A percentile compares a stretch with the other conserved stretches of the same genome.
phyloP scores from a whole-genome alignment of 192 early-diverging fungal species.

The Podila epicladia region DNA sequence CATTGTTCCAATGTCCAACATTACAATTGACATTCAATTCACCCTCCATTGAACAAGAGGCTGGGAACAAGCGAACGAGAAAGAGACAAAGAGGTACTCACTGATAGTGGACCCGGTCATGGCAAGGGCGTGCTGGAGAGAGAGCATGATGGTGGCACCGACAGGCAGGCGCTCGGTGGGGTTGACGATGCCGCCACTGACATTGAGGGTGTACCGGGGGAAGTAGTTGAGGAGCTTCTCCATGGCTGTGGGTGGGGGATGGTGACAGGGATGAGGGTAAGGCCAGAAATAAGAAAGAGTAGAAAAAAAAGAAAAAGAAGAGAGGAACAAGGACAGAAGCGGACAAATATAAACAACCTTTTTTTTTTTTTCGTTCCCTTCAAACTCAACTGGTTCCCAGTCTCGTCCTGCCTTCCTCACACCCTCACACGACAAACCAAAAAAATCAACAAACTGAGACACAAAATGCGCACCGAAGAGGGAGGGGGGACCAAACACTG shows the following conservation, averaged over 20 bases:
- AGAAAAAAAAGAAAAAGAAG: slow-evolving; percentile 1
- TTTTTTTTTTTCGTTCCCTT: no score
- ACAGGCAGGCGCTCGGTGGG: slow-evolving; percentile 54
- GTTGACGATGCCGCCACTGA: slow-evolving; percentile 37
- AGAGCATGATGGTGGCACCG: slow-evolving; percentile 50
- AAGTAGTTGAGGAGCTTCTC: slow-evolving; percentile 41
- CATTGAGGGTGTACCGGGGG: slow-evolving; percentile 45
- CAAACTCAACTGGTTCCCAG: no score
- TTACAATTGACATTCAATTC: no score
- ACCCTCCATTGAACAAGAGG: no score
- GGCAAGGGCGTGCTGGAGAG: slow-evolving; percentile 63
- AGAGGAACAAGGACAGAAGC: neutral
- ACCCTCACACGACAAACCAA: no score
- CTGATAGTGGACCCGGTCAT: slow-evolving; percentile 70
- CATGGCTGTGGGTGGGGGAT: neutral
- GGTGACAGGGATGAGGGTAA: neutral
- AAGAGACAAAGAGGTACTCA: neutral
- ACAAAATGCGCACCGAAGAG: no score
- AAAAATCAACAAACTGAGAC: no score
- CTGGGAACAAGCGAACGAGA: no score
- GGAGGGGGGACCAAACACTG: no score
- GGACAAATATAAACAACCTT: no score
- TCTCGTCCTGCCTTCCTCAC: no score
- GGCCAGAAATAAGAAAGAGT: neutral
- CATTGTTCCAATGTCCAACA: no score